phyloP scores from a whole-genome alignment of 768 basidiomycete genomes.

The Rhodotorula toruloides region DNA sequence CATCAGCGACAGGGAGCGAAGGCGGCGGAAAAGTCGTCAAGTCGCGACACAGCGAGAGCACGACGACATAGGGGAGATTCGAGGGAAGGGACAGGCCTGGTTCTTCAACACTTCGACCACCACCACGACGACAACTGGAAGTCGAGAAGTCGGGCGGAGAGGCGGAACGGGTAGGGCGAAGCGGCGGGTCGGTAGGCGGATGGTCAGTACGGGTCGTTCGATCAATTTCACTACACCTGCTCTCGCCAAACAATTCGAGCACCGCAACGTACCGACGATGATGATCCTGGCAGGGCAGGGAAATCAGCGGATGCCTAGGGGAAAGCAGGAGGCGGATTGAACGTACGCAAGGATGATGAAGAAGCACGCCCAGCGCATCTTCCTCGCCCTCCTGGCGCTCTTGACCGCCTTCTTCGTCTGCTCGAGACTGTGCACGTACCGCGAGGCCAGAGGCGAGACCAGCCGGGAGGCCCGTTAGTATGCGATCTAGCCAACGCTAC shows the following conservation, averaged over 20 bases:
- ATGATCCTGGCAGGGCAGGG: background rate
- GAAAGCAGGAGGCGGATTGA: background rate
- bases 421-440: slow-evolving; percentile 47
- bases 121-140: slow-evolving; percentile 7
- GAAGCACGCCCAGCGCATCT: slow-evolving; percentile 58
- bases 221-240: too few relatives aligned
- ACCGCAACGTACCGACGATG: slow-evolving; percentile 48
- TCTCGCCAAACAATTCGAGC: slow-evolving; percentile 63
- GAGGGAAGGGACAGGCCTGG: background rate
- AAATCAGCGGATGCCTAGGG: background rate
- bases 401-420: slow-evolving; percentile 82
- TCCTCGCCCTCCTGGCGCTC: slow-evolving; percentile 80
- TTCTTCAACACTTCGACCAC: slow-evolving; percentile 7
- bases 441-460: background rate
- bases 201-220: too few relatives aligned
- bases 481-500: too few relatives aligned
- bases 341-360: slow-evolving; percentile 14
- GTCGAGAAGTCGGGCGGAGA: too few relatives aligned
- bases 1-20: too few relatives aligned
- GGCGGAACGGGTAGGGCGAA: too few relatives aligned
- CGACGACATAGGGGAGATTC: background rate
- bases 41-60: too few relatives aligned
- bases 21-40: background rate
- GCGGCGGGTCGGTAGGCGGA: too few relatives aligned
- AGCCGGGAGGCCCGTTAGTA: background rate